Evolutionary conservation across 2,329 filamentous ascomycete genomes (phyloP).

Genomic region (Corynespora cassiicola): DNA sequence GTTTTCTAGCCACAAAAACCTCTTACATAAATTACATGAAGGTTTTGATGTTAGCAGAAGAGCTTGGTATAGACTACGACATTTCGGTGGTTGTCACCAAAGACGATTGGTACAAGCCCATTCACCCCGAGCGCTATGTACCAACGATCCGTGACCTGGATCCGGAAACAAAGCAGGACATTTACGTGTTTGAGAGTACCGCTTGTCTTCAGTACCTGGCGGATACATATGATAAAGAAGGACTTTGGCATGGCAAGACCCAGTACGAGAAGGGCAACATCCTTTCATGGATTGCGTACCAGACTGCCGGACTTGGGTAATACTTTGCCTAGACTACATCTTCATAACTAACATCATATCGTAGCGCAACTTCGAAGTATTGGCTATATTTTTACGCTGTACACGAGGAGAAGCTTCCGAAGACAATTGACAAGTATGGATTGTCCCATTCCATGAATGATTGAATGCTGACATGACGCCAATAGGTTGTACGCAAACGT

Average conservation of each 20-base stretch:
- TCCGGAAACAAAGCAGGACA: constrained; percentile 30
- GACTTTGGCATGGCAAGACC: constrained; percentile 39
- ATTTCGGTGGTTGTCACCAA: constrained; percentile 45
- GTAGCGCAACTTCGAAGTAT: constrained; percentile 38
- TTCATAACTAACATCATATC: background rate
- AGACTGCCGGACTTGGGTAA: constrained; percentile 46
- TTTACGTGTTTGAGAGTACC: constrained; percentile 47
- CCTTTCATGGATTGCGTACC: constrained; percentile 43
- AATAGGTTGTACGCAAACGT: constrained; percentile 17
- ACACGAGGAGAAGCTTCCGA: constrained; percentile 25
- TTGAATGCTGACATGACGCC: background rate
- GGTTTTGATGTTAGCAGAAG: constrained; percentile 44
- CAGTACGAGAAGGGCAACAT: constrained; percentile 35
- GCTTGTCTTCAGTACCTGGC: constrained; percentile 47
- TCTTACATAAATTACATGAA: constrained; percentile 49
- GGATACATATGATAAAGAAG: constrained; percentile 41
- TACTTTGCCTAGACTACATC: constrained; percentile 24
- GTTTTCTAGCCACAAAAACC: constrained; percentile 11
- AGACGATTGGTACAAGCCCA: constrained; percentile 36
- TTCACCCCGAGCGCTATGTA: constrained; percentile 47
- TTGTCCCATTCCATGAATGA: background rate
- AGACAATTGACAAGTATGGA: constrained; percentile 24
- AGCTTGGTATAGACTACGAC: constrained; percentile 38
- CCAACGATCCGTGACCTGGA: constrained; percentile 43
- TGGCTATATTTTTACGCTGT: constrained; percentile 42